phyloP scores from a whole-genome alignment of 768 basidiomycete species.

The Boletus fagicola region DNA sequence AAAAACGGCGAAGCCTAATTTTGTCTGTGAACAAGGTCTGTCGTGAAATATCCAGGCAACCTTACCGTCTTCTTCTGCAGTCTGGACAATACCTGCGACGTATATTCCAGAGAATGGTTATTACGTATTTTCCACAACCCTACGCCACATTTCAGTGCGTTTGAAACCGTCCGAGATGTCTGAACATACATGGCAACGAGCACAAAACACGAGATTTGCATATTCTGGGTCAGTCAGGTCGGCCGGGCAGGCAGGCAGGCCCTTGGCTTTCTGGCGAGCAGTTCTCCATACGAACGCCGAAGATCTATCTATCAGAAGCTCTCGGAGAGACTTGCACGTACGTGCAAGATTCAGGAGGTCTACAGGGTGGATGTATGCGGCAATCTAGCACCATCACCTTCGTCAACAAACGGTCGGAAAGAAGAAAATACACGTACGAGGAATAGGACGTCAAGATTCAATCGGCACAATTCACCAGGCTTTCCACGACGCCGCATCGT shows the following conservation, averaged over 20 bases:
- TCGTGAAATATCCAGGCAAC: background rate
- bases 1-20: background rate
- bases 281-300: constrained; percentile 28
- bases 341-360: constrained; percentile 36
- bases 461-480: constrained; percentile 2
- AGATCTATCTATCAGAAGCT: constrained; percentile 33
- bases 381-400: constrained; percentile 32
- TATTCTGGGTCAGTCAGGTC: constrained; percentile 45
- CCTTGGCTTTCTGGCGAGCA: constrained; percentile 31
- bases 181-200: constrained; percentile 19
- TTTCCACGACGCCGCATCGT: background rate
- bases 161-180: background rate
- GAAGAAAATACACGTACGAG: constrained; percentile 1
- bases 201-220: constrained; percentile 38
- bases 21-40: background rate
- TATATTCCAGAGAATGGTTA: constrained; percentile 1
- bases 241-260: constrained; percentile 41
- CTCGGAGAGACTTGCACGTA: constrained; percentile 38
- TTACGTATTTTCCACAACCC: constrained; percentile 6
- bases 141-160: background rate
- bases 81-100: constrained; percentile 17
- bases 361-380: constrained; percentile 36
- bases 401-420: background rate
- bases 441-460: constrained; percentile 13
- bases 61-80: background rate